Base-by-base conservation (phyloP, 345 rosid genomes). In the Populus deltoides region DNA sequence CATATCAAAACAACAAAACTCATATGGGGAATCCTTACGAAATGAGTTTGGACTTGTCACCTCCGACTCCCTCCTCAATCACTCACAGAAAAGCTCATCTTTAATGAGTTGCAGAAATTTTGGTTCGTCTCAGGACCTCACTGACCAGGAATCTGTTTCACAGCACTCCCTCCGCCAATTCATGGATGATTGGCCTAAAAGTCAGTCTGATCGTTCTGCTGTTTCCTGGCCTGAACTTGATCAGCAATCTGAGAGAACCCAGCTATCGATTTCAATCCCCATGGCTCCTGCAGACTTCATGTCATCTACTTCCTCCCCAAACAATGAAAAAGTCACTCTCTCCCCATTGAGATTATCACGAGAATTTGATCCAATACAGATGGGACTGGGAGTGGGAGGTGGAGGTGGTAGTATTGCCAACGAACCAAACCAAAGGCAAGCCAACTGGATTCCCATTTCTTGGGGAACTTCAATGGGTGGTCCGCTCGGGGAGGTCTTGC, bases 391-490 rank as follows among this genome's bases (percentile, higher is more conserved):
- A 74, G 89, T 88, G 18, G 90, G 89, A 72, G 89, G 83, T 24
- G 90, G 89, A 72, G 87, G 81, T 24, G 91, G 85, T 20, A 75
- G 81, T 74, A 75, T 72, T 15, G 73, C 81, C 38, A 78, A 77
- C 57, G 90, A 83, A 68, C 68, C 81, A 7, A 80, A 61, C 79
- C 87, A 80, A 24, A 90, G 83, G 86, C 90, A 85, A 74, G 74
- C 87, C 17, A 87, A 82, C 76, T 86, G 88, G 90, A 82, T 87
- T 35, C 90, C 93, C 13, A 75, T 86, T 74, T 81, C 92, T 6
- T 88, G 92, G 92, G 94, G 85, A 80, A 77, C 81, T 18, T 86
- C 92, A 35, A 70, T 91, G 87, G 92, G 96, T 13, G 96, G 96
- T 25, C 93, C 96, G 10, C 93, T 91, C 27, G 93, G 90, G 7